Conservation (phyloP, 2,329 filamentous ascomycete genomes). For the Epichloe hybrida region DNA sequence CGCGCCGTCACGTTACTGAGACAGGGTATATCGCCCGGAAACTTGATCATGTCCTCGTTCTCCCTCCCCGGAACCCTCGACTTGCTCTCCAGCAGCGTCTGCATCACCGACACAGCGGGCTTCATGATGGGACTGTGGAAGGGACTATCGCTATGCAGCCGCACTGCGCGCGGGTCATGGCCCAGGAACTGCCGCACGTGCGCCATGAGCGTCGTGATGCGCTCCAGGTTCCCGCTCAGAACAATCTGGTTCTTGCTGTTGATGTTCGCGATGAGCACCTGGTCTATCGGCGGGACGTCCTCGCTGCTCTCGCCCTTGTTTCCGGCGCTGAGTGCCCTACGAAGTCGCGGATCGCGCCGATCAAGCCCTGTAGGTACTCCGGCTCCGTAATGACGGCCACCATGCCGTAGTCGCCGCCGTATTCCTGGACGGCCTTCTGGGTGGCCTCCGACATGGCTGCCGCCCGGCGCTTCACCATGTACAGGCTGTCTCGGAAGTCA, state of each 20-base stretch:
- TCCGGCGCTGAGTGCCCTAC: constrained; percentile 53
- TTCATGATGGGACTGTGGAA: constrained; percentile 90
- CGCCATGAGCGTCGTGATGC: constrained; percentile 67
- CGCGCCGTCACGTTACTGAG: constrained; percentile 76
- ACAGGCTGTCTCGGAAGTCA: constrained; percentile 61
- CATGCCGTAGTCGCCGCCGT: constrained; percentile 84
- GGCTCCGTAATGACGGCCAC: constrained; percentile 83
- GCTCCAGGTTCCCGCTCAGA: constrained; percentile 71
- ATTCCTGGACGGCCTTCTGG: constrained; percentile 45
- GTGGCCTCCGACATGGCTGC: constrained; percentile 75
- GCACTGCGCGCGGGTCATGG: constrained; percentile 78
- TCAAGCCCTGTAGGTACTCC: constrained; percentile 53
- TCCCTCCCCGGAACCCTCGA: constrained; percentile 40
- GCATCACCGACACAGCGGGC: constrained; percentile 66
- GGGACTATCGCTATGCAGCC: constrained; percentile 74
- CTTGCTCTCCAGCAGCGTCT: constrained; percentile 46
- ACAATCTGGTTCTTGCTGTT: constrained; percentile 97
- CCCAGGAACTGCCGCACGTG: constrained; percentile 83
- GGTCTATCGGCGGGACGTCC: constrained; percentile 62
- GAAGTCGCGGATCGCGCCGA: constrained; percentile 66
- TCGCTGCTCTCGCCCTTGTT: constrained; percentile 54
- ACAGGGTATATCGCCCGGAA: constrained; percentile 62
- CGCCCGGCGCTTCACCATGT: constrained; percentile 62
- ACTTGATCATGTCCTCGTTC: constrained; percentile 54
- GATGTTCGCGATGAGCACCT: constrained; percentile 84